Evolutionary conservation across 805 yeast genomes (phyloP).

Genomic region (Schwanniomyces polymorphus): DNA sequence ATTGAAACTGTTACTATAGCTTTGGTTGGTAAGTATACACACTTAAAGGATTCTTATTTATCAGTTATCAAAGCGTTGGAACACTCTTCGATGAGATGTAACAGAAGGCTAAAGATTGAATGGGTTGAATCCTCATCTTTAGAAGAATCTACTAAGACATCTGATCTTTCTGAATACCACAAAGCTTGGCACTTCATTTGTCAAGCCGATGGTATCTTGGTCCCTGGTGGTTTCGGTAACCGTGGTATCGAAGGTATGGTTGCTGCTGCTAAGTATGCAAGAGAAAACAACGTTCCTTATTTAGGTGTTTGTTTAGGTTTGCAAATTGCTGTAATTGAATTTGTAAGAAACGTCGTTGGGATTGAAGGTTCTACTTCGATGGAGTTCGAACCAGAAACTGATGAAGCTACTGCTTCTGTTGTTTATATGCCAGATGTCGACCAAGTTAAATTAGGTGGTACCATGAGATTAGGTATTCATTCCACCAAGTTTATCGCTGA

Average conservation of each 20-base stretch:
- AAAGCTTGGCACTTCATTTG: conserved; percentile 94
- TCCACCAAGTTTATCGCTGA: conserved; percentile 76
- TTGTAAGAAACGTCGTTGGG: conserved; percentile 77
- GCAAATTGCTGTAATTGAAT: conserved; percentile 96
- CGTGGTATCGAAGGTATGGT: conserved; percentile 99
- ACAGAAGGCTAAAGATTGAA: conserved; percentile 77
- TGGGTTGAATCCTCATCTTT: conserved; percentile 97
- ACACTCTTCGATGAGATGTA: conserved; percentile 90
- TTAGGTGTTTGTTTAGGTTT: conserved; percentile 97
- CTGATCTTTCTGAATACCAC: conserved; percentile 77
- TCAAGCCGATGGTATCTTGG: conserved; percentile 93
- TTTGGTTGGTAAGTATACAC: conserved; percentile 94
- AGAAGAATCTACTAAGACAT: conserved; percentile 67
- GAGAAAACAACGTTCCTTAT: conserved; percentile 91
- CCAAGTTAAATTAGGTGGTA: conserved; percentile 94
- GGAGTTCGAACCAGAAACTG: conserved; percentile 71
- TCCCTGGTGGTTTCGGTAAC: conserved; percentile 97
- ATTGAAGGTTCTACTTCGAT: conserved; percentile 68
- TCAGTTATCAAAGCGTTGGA: conserved; percentile 95
- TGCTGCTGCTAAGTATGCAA: conserved; percentile 96
- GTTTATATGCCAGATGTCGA: conserved; percentile 99
- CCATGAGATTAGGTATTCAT: conserved; percentile 97
- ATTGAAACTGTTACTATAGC: conserved; percentile 91
- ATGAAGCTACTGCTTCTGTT: conserved; percentile 69
- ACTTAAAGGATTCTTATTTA: conserved; percentile 90